Evolutionary conservation across 306 rosid genomes (phyloP).

Genomic region (Glycine tomentella): DNA sequence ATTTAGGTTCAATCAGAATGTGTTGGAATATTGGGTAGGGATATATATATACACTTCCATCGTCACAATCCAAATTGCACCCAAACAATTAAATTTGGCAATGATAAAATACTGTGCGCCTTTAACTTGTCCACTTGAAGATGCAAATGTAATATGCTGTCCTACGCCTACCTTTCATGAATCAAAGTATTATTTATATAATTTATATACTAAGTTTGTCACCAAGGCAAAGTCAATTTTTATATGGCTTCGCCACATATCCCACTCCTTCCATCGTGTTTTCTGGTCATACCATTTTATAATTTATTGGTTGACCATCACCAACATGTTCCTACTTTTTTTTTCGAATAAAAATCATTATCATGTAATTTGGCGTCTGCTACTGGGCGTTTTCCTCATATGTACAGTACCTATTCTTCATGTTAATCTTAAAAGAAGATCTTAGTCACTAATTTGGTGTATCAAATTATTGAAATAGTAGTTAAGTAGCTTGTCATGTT

Average conservation of each 20-base stretch:
- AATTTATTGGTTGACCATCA: slow-evolving; percentile 16
- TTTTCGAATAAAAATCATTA: background rate
- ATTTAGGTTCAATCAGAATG: background rate
- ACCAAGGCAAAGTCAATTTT: background rate
- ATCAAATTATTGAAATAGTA: background rate
- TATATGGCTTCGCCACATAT: slow-evolving; percentile 26
- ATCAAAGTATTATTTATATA: background rate
- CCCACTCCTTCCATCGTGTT: background rate
- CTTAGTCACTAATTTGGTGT: background rate
- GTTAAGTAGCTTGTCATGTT: no score
- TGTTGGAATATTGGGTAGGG: background rate
- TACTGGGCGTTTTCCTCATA: background rate
- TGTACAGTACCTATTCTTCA: background rate
- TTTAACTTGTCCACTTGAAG: slow-evolving; percentile 23
- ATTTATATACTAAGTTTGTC: background rate
- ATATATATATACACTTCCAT: background rate
- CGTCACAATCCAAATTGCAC: background rate
- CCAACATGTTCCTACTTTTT: background rate
- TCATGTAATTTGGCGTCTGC: background rate
- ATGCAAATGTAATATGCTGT: background rate
- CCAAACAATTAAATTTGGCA: slow-evolving; percentile 1
- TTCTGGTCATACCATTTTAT: slow-evolving; percentile 21
- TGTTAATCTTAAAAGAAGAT: background rate
- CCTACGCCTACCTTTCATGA: slow-evolving; percentile 4
- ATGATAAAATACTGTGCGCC: slow-evolving; percentile 1